phyloP scores from a whole-genome alignment of 768 basidiomycete species.

The Auriscalpium microsporum region DNA sequence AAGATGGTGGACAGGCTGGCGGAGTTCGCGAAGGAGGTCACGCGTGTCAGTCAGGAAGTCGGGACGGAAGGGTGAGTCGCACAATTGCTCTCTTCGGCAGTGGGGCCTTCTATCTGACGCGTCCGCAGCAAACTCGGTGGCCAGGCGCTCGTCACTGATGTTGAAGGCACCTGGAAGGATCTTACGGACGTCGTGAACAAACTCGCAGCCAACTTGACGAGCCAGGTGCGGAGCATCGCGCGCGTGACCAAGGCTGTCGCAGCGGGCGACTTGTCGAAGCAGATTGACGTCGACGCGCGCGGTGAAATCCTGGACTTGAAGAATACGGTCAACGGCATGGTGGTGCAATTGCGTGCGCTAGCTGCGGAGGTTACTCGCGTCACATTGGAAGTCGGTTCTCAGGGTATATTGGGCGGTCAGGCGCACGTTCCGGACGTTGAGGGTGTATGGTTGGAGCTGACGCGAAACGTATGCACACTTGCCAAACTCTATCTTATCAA shows the following conservation, averaged over 20 bases:
- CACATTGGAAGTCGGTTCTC: conserved; percentile 73
- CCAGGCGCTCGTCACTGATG: conserved; percentile 77
- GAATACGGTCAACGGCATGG: conserved; percentile 44
- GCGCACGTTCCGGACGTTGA: conserved; percentile 81
- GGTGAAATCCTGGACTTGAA: conserved; percentile 83
- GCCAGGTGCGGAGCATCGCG: conserved; percentile 43
- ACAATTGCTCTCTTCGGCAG: conserved; percentile 15
- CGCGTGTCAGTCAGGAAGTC: conserved; percentile 73
- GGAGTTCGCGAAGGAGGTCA: conserved; percentile 83
- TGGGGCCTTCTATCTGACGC: neutral
- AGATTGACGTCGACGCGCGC: conserved; percentile 79
- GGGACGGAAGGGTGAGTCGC: conserved; percentile 44
- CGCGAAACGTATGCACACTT: conserved; percentile 45
- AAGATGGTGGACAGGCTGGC: conserved; percentile 54
- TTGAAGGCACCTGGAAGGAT: conserved; percentile 81
- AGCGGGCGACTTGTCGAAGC: conserved; percentile 77
- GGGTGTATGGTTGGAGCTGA: conserved; percentile 76
- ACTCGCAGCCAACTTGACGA: conserved; percentile 62
- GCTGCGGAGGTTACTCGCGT: conserved; percentile 78
- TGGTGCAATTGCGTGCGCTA: conserved; percentile 42
- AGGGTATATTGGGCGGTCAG: conserved; percentile 82
- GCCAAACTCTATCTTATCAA: neutral
- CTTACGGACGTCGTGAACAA: conserved; percentile 75
- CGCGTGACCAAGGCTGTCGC: conserved; percentile 66
- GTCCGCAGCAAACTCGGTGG: conserved; percentile 59